phyloP scores from a whole-genome alignment of 768 basidiomycete species.

The Phylloporus sp. region DNA sequence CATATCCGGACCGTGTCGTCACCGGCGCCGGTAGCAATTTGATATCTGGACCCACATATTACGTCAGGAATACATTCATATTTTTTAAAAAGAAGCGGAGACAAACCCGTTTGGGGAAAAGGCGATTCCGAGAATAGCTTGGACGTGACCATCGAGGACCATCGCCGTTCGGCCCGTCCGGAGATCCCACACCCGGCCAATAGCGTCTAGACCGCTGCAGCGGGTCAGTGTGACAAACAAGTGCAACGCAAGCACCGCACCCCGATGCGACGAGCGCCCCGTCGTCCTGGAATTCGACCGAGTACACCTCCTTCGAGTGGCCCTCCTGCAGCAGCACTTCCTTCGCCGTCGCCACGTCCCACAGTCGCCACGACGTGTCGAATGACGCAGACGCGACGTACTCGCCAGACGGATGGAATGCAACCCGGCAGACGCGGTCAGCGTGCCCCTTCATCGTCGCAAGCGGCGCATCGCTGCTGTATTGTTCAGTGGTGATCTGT shows the following conservation, averaged over 20 bases:
- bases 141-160: constrained; percentile 96
- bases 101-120: constrained; percentile 96
- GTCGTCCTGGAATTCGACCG: constrained; percentile 94
- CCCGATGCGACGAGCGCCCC: constrained; percentile 92
- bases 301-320: constrained; percentile 94
- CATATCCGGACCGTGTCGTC: constrained; percentile 99
- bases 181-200: constrained; percentile 96
- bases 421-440: constrained; percentile 87
- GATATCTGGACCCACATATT: constrained; percentile 57
- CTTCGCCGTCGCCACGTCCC: constrained; percentile 82
- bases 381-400: constrained; percentile 95
- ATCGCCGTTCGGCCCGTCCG: constrained; percentile 94
- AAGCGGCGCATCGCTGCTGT: constrained; percentile 74
- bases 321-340: constrained; percentile 93
- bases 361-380: constrained; percentile 95
- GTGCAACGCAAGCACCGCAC: constrained; percentile 36
- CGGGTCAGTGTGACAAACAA: background rate
- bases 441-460: constrained; percentile 84
- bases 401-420: constrained; percentile 93
- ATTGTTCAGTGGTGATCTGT: constrained; percentile 4
- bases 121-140: constrained; percentile 84
- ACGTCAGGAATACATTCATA: constrained; percentile 8
- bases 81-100: background rate
- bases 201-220: constrained; percentile 86
- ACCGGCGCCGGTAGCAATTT: constrained; percentile 94